phyloP scores from a whole-genome alignment of 108 stramenopile species.

The Pinguiococcus pyrenoidosus region DNA sequence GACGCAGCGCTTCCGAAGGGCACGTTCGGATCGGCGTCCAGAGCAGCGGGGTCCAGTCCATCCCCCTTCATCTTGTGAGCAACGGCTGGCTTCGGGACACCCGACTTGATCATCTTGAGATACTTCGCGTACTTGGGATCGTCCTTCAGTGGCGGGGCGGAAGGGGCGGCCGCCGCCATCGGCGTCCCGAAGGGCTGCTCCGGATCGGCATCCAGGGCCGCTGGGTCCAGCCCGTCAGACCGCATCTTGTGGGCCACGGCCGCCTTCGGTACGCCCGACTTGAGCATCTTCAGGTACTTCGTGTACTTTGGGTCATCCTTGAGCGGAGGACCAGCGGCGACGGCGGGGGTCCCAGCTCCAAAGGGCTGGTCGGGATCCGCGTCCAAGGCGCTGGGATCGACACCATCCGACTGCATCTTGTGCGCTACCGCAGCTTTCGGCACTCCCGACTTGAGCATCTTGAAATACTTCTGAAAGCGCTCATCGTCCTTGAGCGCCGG shows the following conservation, averaged over 20 bases:
- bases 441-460: conserved; percentile 28
- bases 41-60: conserved; percentile 19
- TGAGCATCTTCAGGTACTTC: conserved; percentile 35
- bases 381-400: conserved; percentile 13
- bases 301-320: conserved; percentile 22
- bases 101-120: conserved; percentile 17
- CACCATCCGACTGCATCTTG: conserved; percentile 16
- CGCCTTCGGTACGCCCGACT: conserved; percentile 19
- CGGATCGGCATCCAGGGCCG: conserved; percentile 22
- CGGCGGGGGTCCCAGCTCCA: not conserved
- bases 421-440: conserved; percentile 15
- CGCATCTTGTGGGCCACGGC: conserved; percentile 20
- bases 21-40: no score
- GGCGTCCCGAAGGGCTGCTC: no score
- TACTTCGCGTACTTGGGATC: conserved; percentile 17
- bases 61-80: conserved; percentile 19
- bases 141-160: no score
- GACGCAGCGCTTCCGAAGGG: no score
- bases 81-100: conserved; percentile 11
- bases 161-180: conserved; percentile 6
- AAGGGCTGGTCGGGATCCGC: not conserved
- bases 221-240: conserved; percentile 10
- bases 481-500: conserved; percentile 23
- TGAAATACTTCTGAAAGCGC: conserved; percentile 18
- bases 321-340: conserved; percentile 3